Base-by-base conservation (phyloP, 2,329 filamentous ascomycete species). In the Colletotrichum spaethianum region DNA sequence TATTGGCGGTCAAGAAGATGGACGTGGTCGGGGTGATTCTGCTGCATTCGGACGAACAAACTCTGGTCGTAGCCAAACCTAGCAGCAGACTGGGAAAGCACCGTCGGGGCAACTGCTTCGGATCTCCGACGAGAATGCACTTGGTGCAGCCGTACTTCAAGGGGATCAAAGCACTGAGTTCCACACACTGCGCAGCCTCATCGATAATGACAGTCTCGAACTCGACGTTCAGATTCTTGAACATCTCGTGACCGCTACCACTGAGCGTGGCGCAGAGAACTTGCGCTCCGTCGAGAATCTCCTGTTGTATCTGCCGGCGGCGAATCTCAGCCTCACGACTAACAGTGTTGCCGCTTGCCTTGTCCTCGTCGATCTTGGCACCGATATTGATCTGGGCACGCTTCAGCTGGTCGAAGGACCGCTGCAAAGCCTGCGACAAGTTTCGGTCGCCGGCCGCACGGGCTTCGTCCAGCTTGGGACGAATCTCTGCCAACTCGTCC, bases 121-220 rank as follows among this genome's bases (percentile, higher is more conserved):
- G 96, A 84, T 99, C 96, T 84, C 96, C 96, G 38, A 99, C 96
- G 40, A 99, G 90, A 76, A 99, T 94, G 83, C 96, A 98, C 83
- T 98, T 98, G 71, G 93, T 93, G 82, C 95, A 98, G 67, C 96
- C 96, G 78, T 99, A 99, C 82, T 99, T 99, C 68, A 99, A 89
- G 2, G 96, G 96, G 76, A 99, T 99, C 57, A 99, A 88, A 16
- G 96, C 96, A 79, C 95, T 98, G 79, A 99, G 89, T 84, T 99
- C 96, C 73, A 99, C 97, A 81, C 96, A 99, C 86, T 99, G 96
- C 20, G 96, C 96, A 4, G 96, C 96, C 84, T 99, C 96, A 78
- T 99, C 96, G 74, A 99, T 98, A 76, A 99, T 94, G 75, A 99
- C 96, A 0, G 96, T 98, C 83, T 99, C 96, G 76, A 99, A 99